A percentile compares a stretch with the other conserved stretches of the same genome.
These are phyloP conservation scores for Ramaria rubella DNA, from an alignment of 768 basidiomycete species.

Conservation along the genomic window DNA sequence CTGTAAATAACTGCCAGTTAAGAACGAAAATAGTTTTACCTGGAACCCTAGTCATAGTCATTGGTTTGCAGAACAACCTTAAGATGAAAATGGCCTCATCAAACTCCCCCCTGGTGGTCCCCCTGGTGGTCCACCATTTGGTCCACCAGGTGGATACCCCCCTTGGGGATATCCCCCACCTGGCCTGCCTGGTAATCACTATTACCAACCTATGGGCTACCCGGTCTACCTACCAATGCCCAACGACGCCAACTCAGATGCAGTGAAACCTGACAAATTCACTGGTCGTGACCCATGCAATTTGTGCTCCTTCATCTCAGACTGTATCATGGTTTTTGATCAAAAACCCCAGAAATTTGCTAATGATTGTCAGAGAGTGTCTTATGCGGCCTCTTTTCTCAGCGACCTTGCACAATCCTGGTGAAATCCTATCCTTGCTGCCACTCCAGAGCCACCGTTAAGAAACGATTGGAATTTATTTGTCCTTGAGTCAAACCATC, in stretches of 20 bases:
- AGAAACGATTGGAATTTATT: background rate
- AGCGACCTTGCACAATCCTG: background rate
- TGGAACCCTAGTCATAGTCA: background rate
- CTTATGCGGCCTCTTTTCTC: background rate
- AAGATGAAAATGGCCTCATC: background rate
- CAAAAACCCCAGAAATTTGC: background rate
- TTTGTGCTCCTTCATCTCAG: background rate
- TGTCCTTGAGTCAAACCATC: background rate
- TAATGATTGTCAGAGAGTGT: background rate
- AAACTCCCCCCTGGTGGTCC: background rate
- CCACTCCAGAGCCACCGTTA: background rate
- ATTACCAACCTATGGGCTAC: background rate
- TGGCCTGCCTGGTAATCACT: no score
- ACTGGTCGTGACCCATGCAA: background rate
- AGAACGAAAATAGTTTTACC: no score
- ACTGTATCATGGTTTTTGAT: background rate
- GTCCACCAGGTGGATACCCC: background rate
- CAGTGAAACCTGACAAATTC: background rate
- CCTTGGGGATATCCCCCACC: no score
- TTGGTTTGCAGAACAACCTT: background rate
- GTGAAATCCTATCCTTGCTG: background rate
- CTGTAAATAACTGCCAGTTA: no score
- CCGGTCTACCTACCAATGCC: background rate
- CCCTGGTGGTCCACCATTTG: background rate
- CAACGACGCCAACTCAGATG: background rate